Evolutionary conservation across 768 basidiomycete genomes (phyloP), one percentile per base, ranked within the genome.

Genomic region (Suillus clintonianus): DNA sequence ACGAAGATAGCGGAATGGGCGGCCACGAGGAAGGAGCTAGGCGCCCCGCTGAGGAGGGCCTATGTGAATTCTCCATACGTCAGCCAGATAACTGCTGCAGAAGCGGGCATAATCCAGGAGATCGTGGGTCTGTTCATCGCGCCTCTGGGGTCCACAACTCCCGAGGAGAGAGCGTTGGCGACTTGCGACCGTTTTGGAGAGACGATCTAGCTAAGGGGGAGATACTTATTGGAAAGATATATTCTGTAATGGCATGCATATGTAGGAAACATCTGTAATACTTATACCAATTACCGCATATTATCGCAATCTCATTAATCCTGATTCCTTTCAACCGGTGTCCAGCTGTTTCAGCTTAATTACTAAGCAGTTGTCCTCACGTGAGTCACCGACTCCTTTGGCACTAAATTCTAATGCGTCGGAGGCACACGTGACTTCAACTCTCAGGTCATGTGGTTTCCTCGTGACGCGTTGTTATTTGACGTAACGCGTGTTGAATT

Each of bases 1-100:
- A 51, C 54, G 30, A 55, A 71, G 8, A 72, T 87, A 36, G 70
- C 72, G 41, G 62, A 66, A 30, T 83, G 83, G 71, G 77, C 76
- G 19, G 59, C 63, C 4, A 67, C 70, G 58, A 79, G 87, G 65
- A 72, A 68, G 50, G 59, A 57, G 4, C 65, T 83, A 36, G 82
- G 80, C 9, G 69, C 71, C n/a, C 85, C 86, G 24, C 66, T 89
- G 60, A 71, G 71, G 65, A 85, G 80, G 67, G 70, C 86, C n/a
- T 89, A 86, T 69, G 66, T 86, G 47, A 78, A 74, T 60, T 62
- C 66, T 4, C 72, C 76, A 3, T 79, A 78, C 72, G 64, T 64
- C 48, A 32, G 61, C 2, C 72, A 68, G 19, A 50, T 58, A 8
- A 61, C 70, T 47, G 69, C 70, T 10, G 72, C 77, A 50, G 74